phyloP scores from a whole-genome alignment of 164 flowering plant genomes.

The Vitis riparia region DNA sequence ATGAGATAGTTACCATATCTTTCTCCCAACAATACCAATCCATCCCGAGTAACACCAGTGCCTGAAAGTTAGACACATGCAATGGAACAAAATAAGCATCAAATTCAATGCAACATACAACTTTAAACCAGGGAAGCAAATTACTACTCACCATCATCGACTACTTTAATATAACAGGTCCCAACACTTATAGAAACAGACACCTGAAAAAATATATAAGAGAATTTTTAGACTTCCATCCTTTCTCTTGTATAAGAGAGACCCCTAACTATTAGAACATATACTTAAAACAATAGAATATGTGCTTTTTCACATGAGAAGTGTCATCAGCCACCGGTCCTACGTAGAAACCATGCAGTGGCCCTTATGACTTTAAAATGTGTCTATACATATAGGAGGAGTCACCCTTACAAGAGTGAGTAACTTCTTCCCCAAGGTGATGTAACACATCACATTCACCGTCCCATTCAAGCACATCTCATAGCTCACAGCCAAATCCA shows the following conservation, averaged over 20 bases:
- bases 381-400: no score
- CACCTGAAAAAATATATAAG: slow-evolving; percentile 42
- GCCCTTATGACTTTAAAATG: no score
- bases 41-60: slow-evolving; percentile 82
- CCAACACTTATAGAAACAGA: slow-evolving; percentile 58
- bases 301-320: no score
- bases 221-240: not conserved
- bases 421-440: no score
- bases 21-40: slow-evolving; percentile 79
- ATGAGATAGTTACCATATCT: slow-evolving; percentile 57
- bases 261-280: not conserved
- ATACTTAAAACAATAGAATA: not conserved
- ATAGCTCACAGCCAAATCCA: no score
- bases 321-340: no score
- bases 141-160: slow-evolving; percentile 73
- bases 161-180: slow-evolving; percentile 65
- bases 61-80: slow-evolving; percentile 47
- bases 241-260: not conserved
- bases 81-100: slow-evolving; percentile 4
- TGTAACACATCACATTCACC: no score
- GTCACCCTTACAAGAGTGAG: no score
- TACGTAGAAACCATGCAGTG: no score
- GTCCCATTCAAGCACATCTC: no score
- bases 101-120: not conserved
- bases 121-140: not conserved